Evolutionary conservation across 306 rosid species (phyloP).

Genomic region (Carpinus viminea): DNA sequence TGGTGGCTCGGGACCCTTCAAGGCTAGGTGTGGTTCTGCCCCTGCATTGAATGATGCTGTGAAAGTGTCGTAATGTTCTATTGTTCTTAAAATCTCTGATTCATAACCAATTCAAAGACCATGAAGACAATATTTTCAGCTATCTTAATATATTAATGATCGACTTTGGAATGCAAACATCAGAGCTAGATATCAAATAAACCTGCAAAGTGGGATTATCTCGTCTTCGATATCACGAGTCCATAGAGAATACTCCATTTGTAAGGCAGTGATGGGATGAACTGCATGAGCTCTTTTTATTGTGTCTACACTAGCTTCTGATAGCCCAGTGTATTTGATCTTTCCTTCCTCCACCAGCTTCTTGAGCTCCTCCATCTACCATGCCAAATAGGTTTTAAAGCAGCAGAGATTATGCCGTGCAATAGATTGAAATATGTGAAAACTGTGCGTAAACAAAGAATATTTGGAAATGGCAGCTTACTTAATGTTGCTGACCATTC

Average conservation of each 20-base stretch:
- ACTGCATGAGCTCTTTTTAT: constrained; percentile 64
- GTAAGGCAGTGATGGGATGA: constrained; percentile 74
- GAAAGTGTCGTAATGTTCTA: not conserved
- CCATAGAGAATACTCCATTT: constrained; percentile 80
- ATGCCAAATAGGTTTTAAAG: constrained; percentile 21
- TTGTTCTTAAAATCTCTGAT: constrained; percentile 2
- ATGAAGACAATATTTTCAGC: not conserved
- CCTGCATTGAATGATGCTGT: not conserved
- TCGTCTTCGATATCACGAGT: constrained; percentile 61
- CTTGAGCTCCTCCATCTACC: constrained; percentile 61
- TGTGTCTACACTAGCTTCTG: constrained; percentile 60
- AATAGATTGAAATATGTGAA: not conserved
- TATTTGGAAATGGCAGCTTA: too few species aligned
- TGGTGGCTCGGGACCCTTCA: too few species aligned
- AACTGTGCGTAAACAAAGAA: too few species aligned
- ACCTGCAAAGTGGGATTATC: constrained; percentile 72
- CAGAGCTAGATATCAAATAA: not conserved
- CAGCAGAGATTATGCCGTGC: constrained; percentile 10
- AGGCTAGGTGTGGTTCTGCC: not conserved
- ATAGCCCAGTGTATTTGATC: constrained; percentile 57
- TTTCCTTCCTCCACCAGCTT: constrained; percentile 66
- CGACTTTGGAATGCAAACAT: not conserved
- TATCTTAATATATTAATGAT: not conserved
- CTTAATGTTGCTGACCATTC: too few species aligned
- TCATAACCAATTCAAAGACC: constrained; percentile 11